A percentile compares a stretch with the other conserved stretches of the same genome.
phyloP scores from a whole-genome alignment of 108 stramenopile species.

The Craspedostauros australis region DNA sequence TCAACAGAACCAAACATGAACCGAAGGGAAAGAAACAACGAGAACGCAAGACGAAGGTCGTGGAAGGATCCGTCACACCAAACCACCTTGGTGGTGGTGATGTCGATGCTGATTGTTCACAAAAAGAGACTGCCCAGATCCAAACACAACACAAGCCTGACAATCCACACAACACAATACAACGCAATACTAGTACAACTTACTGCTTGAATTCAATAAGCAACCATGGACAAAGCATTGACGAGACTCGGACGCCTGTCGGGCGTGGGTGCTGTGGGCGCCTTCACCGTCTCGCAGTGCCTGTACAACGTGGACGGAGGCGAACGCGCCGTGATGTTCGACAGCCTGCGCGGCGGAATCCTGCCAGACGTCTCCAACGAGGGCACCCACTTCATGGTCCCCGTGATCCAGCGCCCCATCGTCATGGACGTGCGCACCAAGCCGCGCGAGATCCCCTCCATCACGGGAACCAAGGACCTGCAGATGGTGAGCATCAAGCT shows the following conservation, averaged over 20 bases:
- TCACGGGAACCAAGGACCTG: conserved; percentile 99
- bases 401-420: conserved; percentile 84
- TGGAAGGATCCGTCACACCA: too few species aligned
- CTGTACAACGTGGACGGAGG: conserved; percentile 97
- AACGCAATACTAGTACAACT: too few species aligned
- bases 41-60: too few species aligned
- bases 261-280: conserved; percentile 69
- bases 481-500: conserved; percentile 99
- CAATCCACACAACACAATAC: too few species aligned
- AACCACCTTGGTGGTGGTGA: too few species aligned
- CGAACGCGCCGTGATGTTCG: conserved; percentile 98
- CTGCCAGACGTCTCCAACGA: conserved; percentile 84
- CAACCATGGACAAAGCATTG: conserved; percentile 36
- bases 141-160: too few species aligned
- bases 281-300: conserved; percentile 78
- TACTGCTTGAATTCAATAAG: too few species aligned
- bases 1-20: too few species aligned
- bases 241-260: conserved; percentile 49
- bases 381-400: conserved; percentile 93
- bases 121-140: too few species aligned
- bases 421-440: conserved; percentile 95
- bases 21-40: too few species aligned
- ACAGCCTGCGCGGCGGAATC: conserved; percentile 93
- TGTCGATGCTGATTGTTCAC: too few species aligned
- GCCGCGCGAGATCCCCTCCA: conserved; percentile 93